Evolutionary conservation across 768 basidiomycete species (phyloP), one percentile per base, ranked within the genome.

Genomic region (Rossbeevera mucosa): DNA sequence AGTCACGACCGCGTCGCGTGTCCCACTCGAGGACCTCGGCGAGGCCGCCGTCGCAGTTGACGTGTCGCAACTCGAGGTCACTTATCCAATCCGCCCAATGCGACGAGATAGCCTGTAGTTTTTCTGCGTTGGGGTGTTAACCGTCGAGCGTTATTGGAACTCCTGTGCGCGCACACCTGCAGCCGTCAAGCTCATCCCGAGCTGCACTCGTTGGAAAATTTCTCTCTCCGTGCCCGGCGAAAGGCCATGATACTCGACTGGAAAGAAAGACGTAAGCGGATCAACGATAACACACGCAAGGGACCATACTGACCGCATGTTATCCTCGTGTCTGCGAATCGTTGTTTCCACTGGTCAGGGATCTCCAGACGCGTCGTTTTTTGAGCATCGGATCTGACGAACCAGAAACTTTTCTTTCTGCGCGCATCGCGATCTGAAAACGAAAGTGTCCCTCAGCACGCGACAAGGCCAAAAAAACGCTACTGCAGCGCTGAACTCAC

Each of bases 151-250:
- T 20, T 42, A 14, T 12, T 6, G 0, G n/a, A 28, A 18, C 12
- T 13, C 8, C 28, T 12, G 20, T 22, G 29, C 14, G 16, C 48
- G 22, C 52, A 30, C 60, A 85, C 88, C 87, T 64, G 88, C 85
- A 20, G 83, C 78, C 7, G 85, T 85, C 44, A 93, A 73, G 14
- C 80, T 73, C 72, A 89, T 81, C 49, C 90, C 90, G 36, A 92
- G 67, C 59, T 93, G 91, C 14, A 93, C 90, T 24, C 91, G 76
- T 59, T 88, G 85, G 61, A 89, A 90, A 20, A 91, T 83, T 48
- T 92, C 90, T 45, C 89, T 80, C 65, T 92, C 88, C 4, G 75
- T 71, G 5, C 74, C 72, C 12, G 79, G 73, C 2, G 75, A 65
- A 1, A 92, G 70, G 25, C 72, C 64, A 30, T 72, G 66, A 58